These are phyloP conservation scores for Starmerella stellata DNA, from an alignment of 805 yeast genomes.

Conservation along the genomic window DNA sequence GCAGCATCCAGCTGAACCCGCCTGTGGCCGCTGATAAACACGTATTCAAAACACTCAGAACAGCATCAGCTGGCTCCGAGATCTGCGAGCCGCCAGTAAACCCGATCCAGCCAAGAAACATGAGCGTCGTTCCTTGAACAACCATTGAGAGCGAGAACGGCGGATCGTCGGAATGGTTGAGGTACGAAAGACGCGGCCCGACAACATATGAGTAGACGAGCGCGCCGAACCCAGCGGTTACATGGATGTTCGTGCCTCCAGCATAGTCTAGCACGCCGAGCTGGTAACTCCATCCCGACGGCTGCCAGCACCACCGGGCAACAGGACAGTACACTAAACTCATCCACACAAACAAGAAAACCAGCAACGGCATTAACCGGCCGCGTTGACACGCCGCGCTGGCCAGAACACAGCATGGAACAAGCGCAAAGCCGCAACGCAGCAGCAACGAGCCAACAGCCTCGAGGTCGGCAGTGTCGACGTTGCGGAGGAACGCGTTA, in stretches of 20 bases:
- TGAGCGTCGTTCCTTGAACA: slow-evolving; percentile 47
- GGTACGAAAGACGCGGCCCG: slow-evolving; percentile 48
- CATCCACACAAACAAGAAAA: slow-evolving; percentile 48
- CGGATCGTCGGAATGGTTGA: slow-evolving; percentile 30
- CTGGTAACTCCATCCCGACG: slow-evolving; percentile 42
- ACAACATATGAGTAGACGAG: slow-evolving; percentile 46
- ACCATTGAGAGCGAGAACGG: slow-evolving; percentile 44
- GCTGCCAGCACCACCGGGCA: slow-evolving; percentile 62
- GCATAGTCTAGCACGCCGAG: slow-evolving; percentile 56
- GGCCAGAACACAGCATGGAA: slow-evolving; percentile 47
- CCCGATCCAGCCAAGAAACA: slow-evolving; percentile 66
- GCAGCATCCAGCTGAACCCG: slow-evolving; percentile 28
- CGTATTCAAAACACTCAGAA: slow-evolving; percentile 37
- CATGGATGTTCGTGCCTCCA: slow-evolving; percentile 65
- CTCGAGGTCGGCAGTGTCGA: slow-evolving; percentile 20
- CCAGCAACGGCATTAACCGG: slow-evolving; percentile 49
- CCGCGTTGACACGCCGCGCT: slow-evolving; percentile 64
- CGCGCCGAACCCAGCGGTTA: slow-evolving; percentile 53
- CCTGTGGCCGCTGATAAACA: slow-evolving; percentile 36
- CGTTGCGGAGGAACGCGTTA: slow-evolving; percentile 34
- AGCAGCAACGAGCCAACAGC: slow-evolving; percentile 32
- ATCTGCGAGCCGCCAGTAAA: slow-evolving; percentile 55
- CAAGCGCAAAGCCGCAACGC: slow-evolving; percentile 46
- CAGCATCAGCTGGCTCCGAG: slow-evolving; percentile 21
- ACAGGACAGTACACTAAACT: slow-evolving; percentile 56